These are phyloP conservation scores for Paramecium biaurelia DNA, from an alignment of 73 alveolate species.

Conservation along the genomic window DNA sequence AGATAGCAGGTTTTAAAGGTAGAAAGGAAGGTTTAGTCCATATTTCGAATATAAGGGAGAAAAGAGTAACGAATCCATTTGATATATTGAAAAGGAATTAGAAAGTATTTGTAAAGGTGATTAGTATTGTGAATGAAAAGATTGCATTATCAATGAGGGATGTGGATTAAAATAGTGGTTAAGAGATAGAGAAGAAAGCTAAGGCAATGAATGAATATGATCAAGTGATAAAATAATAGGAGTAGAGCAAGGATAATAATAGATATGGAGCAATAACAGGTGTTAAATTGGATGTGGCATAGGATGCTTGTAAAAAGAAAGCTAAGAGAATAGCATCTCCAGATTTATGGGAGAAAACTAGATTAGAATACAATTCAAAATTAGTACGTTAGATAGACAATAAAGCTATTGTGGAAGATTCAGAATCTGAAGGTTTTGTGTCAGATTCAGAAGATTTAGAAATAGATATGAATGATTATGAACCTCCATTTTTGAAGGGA, in stretches of 20 bases:
- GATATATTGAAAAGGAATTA: constrained; percentile 70
- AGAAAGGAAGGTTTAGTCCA: constrained; percentile 93
- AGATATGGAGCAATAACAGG: constrained; percentile 93
- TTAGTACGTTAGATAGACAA: constrained; percentile 73
- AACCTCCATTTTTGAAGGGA: constrained; percentile 95
- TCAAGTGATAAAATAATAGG: constrained; percentile 69
- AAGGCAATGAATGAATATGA: constrained; percentile 66
- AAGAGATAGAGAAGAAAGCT: constrained; percentile 69
- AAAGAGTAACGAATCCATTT: constrained; percentile 69
- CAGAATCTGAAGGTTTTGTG: constrained; percentile 62
- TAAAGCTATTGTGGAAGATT: constrained; percentile 52
- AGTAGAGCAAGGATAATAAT: constrained; percentile 59
- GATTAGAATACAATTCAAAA: constrained; percentile 83
- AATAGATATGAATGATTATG: constrained; percentile 95
- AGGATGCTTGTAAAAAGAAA: constrained; percentile 78
- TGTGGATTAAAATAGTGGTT: constrained; percentile 91
- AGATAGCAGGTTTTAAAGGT: constrained; percentile 73
- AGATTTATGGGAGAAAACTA: constrained; percentile 95
- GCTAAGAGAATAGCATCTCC: constrained; percentile 82
- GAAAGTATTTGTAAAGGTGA: constrained; percentile 79
- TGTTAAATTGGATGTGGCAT: constrained; percentile 76
- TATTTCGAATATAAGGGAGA: constrained; percentile 80
- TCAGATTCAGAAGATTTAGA: constrained; percentile 87
- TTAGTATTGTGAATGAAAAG: constrained; percentile 81
- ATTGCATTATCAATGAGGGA: constrained; percentile 92